phyloP scores from a whole-genome alignment of 441 rosid species.

The Adansonia rubrostipa region DNA sequence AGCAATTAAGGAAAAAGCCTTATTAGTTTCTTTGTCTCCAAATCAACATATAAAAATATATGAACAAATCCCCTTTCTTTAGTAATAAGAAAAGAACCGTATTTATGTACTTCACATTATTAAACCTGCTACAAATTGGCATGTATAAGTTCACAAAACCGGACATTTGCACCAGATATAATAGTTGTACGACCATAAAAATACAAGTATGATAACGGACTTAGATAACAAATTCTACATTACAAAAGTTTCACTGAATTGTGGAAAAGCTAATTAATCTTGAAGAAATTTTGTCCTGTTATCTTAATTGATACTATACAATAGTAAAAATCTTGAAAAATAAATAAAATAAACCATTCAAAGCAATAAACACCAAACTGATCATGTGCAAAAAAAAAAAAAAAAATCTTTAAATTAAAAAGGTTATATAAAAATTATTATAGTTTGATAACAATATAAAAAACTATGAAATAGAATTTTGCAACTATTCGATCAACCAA shows the following conservation, averaged over 20 bases:
- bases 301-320: not conserved
- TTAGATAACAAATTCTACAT: not conserved
- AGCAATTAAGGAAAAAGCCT: not conserved
- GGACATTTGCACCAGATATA: not conserved
- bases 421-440: not conserved
- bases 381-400: not conserved
- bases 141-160: not conserved
- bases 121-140: constrained; percentile 1
- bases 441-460: constrained; percentile 11
- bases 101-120: not conserved
- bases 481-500: not conserved
- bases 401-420: not conserved
- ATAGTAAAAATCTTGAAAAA: not conserved
- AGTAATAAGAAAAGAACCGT: not conserved
- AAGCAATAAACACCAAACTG: not conserved
- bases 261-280: not conserved
- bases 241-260: not conserved
- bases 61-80: not conserved
- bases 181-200: not conserved
- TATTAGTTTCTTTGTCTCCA: not conserved
- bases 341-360: not conserved
- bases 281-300: constrained; percentile 10
- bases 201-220: not conserved
- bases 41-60: not conserved
- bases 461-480: not conserved